Percentiles rank a stretch among this genome's conserved stretches.
Conservation (phyloP, 192 early-diverging fungal genomes). For the Geranomyces michiganensis region DNA sequence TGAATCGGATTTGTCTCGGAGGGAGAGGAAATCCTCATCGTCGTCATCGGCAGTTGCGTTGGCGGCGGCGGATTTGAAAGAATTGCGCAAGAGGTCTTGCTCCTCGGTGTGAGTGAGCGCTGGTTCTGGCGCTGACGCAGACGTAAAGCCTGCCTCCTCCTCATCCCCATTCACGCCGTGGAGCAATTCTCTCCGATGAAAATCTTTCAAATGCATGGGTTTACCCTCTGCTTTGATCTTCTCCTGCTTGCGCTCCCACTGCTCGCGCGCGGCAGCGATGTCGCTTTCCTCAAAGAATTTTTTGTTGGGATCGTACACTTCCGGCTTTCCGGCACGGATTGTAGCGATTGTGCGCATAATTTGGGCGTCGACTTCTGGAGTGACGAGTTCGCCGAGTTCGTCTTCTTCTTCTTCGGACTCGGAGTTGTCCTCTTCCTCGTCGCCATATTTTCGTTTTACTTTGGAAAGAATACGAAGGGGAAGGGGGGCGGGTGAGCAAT, state of each 20-base stretch:
- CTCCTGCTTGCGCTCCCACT: conserved; percentile 71
- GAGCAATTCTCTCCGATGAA: conserved; percentile 79
- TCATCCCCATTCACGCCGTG: conserved; percentile 40
- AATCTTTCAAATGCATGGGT: conserved; percentile 81
- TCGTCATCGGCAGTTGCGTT: conserved; percentile 51
- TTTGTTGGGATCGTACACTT: conserved; percentile 77
- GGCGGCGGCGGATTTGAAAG: conserved; percentile 57
- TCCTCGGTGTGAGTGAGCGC: conserved; percentile 79
- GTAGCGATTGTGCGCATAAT: conserved; percentile 90
- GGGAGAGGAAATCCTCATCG: conserved; percentile 72
- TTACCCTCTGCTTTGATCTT: conserved; percentile 58
- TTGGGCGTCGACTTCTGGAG: conserved; percentile 88
- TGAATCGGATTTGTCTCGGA: conserved; percentile 72
- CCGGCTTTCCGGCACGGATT: conserved; percentile 74
- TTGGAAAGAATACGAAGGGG: conserved; percentile 2
- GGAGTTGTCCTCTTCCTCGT: conserved; percentile 55
- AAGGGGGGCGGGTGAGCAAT: too few relatives aligned
- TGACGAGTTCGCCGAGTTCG: conserved; percentile 66
- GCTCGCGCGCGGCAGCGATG: conserved; percentile 57
- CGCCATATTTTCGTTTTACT: conserved; percentile 71
- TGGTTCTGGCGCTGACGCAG: too few relatives aligned
- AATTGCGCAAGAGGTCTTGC: conserved; percentile 75
- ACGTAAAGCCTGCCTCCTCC: conserved; percentile 47
- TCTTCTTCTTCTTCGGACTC: conserved; percentile 70
- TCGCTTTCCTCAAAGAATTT: conserved; percentile 76